Evolutionary conservation across 2,329 filamentous ascomycete genomes (phyloP).

Genomic region (Diaporthe ilicicola): DNA sequence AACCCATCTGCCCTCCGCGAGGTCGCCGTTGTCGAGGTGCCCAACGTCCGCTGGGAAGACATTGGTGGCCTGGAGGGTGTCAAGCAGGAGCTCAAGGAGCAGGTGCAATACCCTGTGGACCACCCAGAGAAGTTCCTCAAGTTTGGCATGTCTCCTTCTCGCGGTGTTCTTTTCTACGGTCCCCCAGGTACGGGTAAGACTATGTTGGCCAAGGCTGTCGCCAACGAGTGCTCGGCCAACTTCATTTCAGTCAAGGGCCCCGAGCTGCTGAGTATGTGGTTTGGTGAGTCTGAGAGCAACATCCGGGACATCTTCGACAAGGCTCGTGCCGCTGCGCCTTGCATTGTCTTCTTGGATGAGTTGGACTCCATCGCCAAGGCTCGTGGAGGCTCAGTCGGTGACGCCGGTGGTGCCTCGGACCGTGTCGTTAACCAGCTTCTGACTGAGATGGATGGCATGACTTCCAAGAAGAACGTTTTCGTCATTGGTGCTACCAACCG

Average conservation of each 20-base stretch:
- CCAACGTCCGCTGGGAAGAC: slow-evolving; percentile 99
- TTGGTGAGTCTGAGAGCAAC: slow-evolving; percentile 99
- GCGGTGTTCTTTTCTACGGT: slow-evolving; percentile 98
- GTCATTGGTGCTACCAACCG: slow-evolving; percentile 99
- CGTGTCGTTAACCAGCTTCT: slow-evolving; percentile 99
- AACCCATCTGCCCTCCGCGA: slow-evolving; percentile 99
- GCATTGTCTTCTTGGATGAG: slow-evolving; percentile 98
- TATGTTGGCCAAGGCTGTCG: slow-evolving; percentile 97
- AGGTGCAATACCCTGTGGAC: slow-evolving; percentile 98
- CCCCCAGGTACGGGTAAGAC: slow-evolving; percentile 99
- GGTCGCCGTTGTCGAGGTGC: slow-evolving; percentile 98
- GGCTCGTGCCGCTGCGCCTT: slow-evolving; percentile 96
- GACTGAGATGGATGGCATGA: slow-evolving; percentile 95
- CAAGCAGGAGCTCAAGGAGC: slow-evolving; percentile 99
- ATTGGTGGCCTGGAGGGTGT: slow-evolving; percentile 98
- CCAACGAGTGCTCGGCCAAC: slow-evolving; percentile 99
- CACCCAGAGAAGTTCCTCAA: slow-evolving; percentile 99
- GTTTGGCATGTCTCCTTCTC: slow-evolving; percentile 96
- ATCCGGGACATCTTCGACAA: slow-evolving; percentile 99
- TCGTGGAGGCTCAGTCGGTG: slow-evolving; percentile 93
- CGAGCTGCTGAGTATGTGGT: slow-evolving; percentile 99
- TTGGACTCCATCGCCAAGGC: slow-evolving; percentile 99
- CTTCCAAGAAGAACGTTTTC: slow-evolving; percentile 99
- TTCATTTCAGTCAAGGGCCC: slow-evolving; percentile 99
- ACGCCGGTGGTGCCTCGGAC: slow-evolving; percentile 97